Conservation (phyloP, 1,284 basidiomycete species). For the Cryptococcus deneoformans region DNA sequence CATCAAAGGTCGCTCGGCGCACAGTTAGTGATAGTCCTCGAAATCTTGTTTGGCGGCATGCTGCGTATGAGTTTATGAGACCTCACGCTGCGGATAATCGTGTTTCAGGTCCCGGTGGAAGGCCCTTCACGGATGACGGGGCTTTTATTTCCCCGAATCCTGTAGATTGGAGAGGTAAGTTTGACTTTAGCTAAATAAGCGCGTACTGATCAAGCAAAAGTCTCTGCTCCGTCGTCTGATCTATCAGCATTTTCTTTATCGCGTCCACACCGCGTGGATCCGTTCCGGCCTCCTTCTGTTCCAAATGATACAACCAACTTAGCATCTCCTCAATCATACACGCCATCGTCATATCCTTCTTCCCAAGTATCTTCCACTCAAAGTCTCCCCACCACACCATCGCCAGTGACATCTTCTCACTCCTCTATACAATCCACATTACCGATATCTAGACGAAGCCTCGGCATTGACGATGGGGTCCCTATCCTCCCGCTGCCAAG, state of each 20-base stretch:
- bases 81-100: no score
- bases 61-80: not conserved
- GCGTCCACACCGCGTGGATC: not conserved
- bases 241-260: slow-evolving; percentile 37
- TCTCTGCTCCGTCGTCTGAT: slow-evolving; percentile 22
- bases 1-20: not conserved
- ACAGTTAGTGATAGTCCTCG: not conserved
- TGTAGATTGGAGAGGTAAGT: not conserved
- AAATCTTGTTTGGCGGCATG: not conserved
- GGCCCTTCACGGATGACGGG: no score
- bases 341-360: slow-evolving; percentile 2
- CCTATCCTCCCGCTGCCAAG: slow-evolving; percentile 16
- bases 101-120: no score
- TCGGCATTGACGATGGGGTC: slow-evolving; percentile 13
- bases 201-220: slow-evolving; percentile 10
- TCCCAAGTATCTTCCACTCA: slow-evolving; percentile 5
- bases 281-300: not conserved
- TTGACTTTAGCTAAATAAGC: not conserved
- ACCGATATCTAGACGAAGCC: no score
- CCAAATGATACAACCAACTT: not conserved
- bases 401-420: no score
- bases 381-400: no score
- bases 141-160: not conserved
- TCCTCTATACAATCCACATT: no score
- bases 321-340: not conserved